Conservation (phyloP, 1,284 basidiomycete species). For the Mixia osmundae region DNA sequence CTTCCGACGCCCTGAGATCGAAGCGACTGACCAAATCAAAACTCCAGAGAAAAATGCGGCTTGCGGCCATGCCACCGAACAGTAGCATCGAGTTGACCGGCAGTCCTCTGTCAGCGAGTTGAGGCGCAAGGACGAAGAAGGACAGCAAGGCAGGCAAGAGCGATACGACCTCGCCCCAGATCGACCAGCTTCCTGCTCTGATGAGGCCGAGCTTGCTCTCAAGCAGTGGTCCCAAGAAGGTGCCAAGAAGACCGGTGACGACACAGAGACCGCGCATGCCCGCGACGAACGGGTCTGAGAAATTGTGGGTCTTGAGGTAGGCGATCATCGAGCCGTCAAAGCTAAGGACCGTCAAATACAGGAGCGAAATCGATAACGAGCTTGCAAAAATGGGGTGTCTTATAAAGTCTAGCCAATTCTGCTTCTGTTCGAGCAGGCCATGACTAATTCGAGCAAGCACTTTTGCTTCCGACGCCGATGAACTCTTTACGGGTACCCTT, state of each 20-base stretch:
- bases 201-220: conserved; percentile 25
- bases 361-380: conserved; percentile 29
- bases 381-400: conserved; percentile 27
- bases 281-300: conserved; percentile 31
- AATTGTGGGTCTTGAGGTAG: conserved; percentile 28
- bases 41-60: conserved; percentile 24
- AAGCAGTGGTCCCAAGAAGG: conserved; percentile 25
- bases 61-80: conserved; percentile 17
- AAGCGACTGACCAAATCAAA: conserved; percentile 28
- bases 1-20: no score
- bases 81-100: conserved; percentile 10
- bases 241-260: conserved; percentile 26
- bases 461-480: not conserved
- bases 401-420: conserved; percentile 29
- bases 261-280: conserved; percentile 32
- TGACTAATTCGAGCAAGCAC: not conserved
- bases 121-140: conserved; percentile 9
- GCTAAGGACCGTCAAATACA: conserved; percentile 30
- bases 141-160: conserved; percentile 18
- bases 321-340: conserved; percentile 32
- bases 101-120: conserved; percentile 2
- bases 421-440: not conserved
- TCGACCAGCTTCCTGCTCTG: conserved; percentile 27
- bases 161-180: conserved; percentile 22
- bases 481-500: not conserved